phyloP scores from a whole-genome alignment of 2,329 filamentous ascomycete species.

The Thelonectria discophora region DNA sequence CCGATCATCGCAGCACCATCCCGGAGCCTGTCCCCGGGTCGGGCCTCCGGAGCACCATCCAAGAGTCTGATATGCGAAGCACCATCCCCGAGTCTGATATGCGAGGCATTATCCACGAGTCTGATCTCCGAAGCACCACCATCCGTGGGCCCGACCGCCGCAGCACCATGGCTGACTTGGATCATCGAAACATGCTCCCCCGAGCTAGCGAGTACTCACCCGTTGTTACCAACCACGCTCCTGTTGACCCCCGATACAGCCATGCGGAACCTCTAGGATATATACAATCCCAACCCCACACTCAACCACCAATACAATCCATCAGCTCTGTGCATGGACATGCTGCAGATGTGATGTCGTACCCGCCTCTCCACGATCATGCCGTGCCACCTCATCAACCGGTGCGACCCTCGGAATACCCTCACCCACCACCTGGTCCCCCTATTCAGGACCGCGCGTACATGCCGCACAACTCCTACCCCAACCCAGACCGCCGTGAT shows the following conservation, averaged over 20 bases:
- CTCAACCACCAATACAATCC: constrained; percentile 38
- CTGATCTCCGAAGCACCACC: constrained; percentile 14
- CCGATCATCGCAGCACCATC: constrained; percentile 33
- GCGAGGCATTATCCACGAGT: constrained; percentile 24
- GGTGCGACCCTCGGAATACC: constrained; percentile 43
- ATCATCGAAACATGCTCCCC: constrained; percentile 35
- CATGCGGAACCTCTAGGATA: constrained; percentile 40
- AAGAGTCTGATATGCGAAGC: constrained; percentile 31
- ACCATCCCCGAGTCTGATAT: constrained; percentile 25
- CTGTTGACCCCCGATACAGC: constrained; percentile 38
- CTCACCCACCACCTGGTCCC: constrained; percentile 38
- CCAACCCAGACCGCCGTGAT: constrained; percentile 43
- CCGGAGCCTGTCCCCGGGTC: constrained; percentile 27
- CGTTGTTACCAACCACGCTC: constrained; percentile 33
- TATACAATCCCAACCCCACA: constrained; percentile 37
- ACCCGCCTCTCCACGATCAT: constrained; percentile 42
- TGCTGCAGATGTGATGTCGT: constrained; percentile 36
- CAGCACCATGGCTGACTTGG: not conserved
- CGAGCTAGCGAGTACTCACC: constrained; percentile 38
- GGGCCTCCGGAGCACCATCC: constrained; percentile 33
- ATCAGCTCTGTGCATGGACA: constrained; percentile 37
- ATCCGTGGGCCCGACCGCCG: not conserved
- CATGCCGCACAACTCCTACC: constrained; percentile 42
- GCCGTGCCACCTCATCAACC: constrained; percentile 37
- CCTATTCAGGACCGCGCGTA: constrained; percentile 41